phyloP scores from a whole-genome alignment of 2,329 filamentous ascomycete species.

The Shiraia bambusicola region DNA sequence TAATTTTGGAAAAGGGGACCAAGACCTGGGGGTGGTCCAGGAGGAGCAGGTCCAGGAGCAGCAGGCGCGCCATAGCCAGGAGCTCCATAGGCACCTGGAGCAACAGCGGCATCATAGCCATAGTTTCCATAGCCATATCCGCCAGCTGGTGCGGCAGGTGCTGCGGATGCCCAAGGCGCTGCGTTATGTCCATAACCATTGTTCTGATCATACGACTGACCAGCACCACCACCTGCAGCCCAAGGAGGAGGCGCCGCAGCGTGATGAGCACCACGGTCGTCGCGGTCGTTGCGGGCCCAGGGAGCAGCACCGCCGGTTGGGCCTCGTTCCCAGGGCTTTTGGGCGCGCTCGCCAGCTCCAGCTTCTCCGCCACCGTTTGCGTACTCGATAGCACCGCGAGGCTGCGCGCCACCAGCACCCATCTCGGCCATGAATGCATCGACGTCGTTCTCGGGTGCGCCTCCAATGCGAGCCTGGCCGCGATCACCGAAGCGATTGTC shows the following conservation, averaged over 20 bases:
- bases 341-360: conserved; percentile 54
- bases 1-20: conserved; percentile 70
- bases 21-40: conserved; percentile 54
- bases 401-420: conserved; percentile 65
- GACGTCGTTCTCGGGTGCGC: conserved; percentile 87
- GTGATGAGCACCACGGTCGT: conserved; percentile 47
- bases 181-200: conserved; percentile 37
- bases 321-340: conserved; percentile 86
- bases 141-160: conserved; percentile 34
- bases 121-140: conserved; percentile 49
- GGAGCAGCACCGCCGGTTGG: conserved; percentile 82
- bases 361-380: conserved; percentile 47
- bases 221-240: conserved; percentile 38
- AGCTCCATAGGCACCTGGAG: conserved; percentile 48
- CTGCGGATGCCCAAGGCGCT: conserved; percentile 45
- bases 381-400: conserved; percentile 73
- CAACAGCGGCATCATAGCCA: conserved; percentile 33
- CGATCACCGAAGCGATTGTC: conserved; percentile 57
- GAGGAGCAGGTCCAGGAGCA: conserved; percentile 48
- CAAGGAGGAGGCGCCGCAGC: conserved; percentile 45
- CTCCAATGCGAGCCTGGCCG: conserved; percentile 65
- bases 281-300: conserved; percentile 58
- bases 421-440: conserved; percentile 99
- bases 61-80: conserved; percentile 44
- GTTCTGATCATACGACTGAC: conserved; percentile 32